These are phyloP conservation scores for Teunomyces kruisii DNA, from an alignment of 805 yeast species.

Conservation along the genomic window DNA sequence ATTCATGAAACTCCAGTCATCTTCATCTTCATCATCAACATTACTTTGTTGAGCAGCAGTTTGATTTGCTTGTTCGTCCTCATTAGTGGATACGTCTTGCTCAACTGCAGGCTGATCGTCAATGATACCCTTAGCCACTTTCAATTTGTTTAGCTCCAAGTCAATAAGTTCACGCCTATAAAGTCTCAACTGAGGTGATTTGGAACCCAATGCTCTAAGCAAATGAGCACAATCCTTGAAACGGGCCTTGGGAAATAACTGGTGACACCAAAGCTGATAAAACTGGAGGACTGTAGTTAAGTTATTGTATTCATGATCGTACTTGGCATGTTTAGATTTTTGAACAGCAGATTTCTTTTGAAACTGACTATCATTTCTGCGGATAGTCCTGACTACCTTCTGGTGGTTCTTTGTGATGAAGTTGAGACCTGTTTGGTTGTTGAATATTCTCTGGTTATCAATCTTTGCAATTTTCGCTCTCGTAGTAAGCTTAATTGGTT, in stretches of 20 bases:
- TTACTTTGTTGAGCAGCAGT: neutral
- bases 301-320: constrained; percentile 35
- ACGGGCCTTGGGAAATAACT: constrained; percentile 70
- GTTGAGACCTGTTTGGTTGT: constrained; percentile 31
- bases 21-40: constrained; percentile 19
- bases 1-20: constrained; percentile 33
- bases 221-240: constrained; percentile 66
- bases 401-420: constrained; percentile 31
- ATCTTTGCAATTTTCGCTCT: constrained; percentile 35
- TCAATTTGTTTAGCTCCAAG: constrained; percentile 24
- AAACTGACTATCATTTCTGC: constrained; percentile 25
- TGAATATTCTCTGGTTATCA: constrained; percentile 39
- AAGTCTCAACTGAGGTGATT: constrained; percentile 34
- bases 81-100: neutral
- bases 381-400: constrained; percentile 24
- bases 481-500: constrained; percentile 32
- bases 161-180: constrained; percentile 29
- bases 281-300: constrained; percentile 37
- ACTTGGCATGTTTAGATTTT: constrained; percentile 13
- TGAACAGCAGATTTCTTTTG: constrained; percentile 12
- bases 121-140: constrained; percentile 10
- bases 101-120: constrained; percentile 5
- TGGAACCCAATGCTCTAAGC: constrained; percentile 48
- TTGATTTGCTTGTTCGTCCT: neutral
- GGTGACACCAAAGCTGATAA: constrained; percentile 48